These are phyloP conservation scores for Penstemon newberryi DNA, from an alignment of 257 asterid species.

Conservation along the genomic window DNA sequence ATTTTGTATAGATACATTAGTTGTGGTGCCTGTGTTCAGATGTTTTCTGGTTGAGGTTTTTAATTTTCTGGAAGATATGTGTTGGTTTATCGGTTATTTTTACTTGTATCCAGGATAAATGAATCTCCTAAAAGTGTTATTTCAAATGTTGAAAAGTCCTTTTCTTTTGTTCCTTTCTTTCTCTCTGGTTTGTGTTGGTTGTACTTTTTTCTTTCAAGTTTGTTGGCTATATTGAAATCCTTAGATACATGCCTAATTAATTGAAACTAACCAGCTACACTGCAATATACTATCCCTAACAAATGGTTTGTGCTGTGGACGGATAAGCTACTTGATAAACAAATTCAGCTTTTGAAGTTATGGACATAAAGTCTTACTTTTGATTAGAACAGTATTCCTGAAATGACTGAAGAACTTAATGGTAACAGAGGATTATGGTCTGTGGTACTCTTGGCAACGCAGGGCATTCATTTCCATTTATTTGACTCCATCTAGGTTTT, in stretches of 20 bases:
- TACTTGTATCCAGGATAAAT: no score
- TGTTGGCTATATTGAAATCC: not conserved
- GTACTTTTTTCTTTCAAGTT: no score
- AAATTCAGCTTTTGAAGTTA: constrained; percentile 8
- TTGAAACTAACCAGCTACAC: not conserved
- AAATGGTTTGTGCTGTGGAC: not conserved
- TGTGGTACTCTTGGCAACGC: not conserved
- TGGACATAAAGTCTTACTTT: not conserved
- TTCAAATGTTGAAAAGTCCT: no score
- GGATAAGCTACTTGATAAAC: not conserved
- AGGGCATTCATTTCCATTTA: not conserved
- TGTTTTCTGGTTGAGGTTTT: not conserved
- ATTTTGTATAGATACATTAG: no score
- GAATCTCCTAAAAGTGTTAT: no score
- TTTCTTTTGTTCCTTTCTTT: no score
- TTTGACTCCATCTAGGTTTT: not conserved
- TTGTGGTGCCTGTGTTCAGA: no score
- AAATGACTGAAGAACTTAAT: not conserved
- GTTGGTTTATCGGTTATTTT: no score
- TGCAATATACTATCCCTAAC: not conserved
- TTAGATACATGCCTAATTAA: not conserved
- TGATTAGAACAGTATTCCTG: not conserved
- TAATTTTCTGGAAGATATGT: not conserved
- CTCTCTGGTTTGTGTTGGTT: no score
- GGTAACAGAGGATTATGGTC: not conserved